Conservation (phyloP, 441 rosid genomes). For the Raphanus hybrid region DNA sequence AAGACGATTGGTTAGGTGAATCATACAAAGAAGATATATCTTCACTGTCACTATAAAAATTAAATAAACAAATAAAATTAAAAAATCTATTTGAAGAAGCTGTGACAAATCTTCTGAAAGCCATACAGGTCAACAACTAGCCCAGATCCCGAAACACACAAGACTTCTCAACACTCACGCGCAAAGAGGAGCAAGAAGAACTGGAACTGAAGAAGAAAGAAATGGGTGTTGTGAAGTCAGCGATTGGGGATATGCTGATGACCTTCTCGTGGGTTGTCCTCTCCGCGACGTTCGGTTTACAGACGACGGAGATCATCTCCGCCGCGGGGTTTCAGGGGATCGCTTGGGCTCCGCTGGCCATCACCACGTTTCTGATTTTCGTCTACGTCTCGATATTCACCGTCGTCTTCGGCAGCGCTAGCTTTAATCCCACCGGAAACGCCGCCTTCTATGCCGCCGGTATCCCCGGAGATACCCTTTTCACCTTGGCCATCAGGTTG, state of each 20-base stretch:
- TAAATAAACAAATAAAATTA: too few relatives aligned
- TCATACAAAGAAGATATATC: slow-evolving; percentile 29
- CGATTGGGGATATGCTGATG: slow-evolving; percentile 68
- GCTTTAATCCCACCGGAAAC: slow-evolving; percentile 80
- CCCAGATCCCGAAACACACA: slow-evolving; percentile 29
- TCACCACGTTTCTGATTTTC: slow-evolving; percentile 60
- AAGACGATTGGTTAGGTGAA: slow-evolving; percentile 18
- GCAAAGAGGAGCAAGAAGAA: slow-evolving; percentile 30
- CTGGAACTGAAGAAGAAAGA: slow-evolving; percentile 38
- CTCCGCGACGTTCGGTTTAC: slow-evolving; percentile 73
- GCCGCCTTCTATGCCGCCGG: slow-evolving; percentile 88
- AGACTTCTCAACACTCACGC: neutral
- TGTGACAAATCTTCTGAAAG: slow-evolving; percentile 9
- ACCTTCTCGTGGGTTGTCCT: slow-evolving; percentile 82
- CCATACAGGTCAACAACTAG: slow-evolving; percentile 4
- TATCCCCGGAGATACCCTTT: slow-evolving; percentile 67
- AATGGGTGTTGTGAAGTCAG: slow-evolving; percentile 70
- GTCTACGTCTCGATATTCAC: slow-evolving; percentile 65
- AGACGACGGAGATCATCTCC: slow-evolving; percentile 55
- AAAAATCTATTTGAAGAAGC: slow-evolving; percentile 12
- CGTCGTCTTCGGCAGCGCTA: slow-evolving; percentile 76
- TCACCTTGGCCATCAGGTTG: slow-evolving; percentile 87
- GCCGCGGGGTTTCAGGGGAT: slow-evolving; percentile 53
- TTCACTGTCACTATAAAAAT: neutral
- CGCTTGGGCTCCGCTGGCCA: slow-evolving; percentile 61